Conservation (phyloP, 108 stramenopile genomes). For the Stephanodiscus triporus region DNA sequence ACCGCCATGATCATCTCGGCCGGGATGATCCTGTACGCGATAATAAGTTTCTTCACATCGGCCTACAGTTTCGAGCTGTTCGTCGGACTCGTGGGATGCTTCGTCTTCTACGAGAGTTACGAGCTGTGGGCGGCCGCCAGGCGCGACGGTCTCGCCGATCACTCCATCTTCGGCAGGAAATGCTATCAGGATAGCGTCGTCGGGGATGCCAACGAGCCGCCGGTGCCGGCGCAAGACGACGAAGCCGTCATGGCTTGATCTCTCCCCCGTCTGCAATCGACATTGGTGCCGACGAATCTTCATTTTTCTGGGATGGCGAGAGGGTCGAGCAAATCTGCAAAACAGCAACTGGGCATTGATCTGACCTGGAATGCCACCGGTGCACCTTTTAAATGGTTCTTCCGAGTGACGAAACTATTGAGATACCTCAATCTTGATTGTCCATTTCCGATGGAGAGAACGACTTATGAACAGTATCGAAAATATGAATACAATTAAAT, state of each 20-base stretch:
- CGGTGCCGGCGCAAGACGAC: constrained; percentile 22
- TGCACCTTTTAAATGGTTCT: too few relatives aligned
- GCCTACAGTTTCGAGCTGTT: constrained; percentile 10
- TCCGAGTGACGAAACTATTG: background rate
- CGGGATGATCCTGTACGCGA: constrained; percentile 29
- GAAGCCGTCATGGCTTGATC: constrained; percentile 6
- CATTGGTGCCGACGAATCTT: too few relatives aligned
- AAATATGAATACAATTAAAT: too few relatives aligned
- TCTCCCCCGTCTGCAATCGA: background rate
- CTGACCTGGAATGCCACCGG: too few relatives aligned
- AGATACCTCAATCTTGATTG: background rate
- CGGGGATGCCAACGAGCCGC: background rate
- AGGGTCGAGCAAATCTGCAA: too few relatives aligned
- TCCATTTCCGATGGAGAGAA: too few relatives aligned
- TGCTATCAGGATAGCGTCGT: constrained; percentile 12
- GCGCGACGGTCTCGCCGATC: constrained; percentile 11
- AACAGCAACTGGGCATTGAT: background rate
- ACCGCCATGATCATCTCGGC: constrained; percentile 34
- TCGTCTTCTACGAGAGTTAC: constrained; percentile 35
- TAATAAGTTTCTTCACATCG: constrained; percentile 17
- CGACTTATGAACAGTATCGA: too few relatives aligned
- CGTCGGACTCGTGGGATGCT: constrained; percentile 31
- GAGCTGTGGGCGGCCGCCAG: constrained; percentile 18
- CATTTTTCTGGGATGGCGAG: too few relatives aligned
- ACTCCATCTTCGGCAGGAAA: constrained; percentile 42